Evolutionary conservation across 2,329 filamentous ascomycete genomes (phyloP), one percentile per base, ranked within the genome.

Genomic region (Ramularia endophylla): DNA sequence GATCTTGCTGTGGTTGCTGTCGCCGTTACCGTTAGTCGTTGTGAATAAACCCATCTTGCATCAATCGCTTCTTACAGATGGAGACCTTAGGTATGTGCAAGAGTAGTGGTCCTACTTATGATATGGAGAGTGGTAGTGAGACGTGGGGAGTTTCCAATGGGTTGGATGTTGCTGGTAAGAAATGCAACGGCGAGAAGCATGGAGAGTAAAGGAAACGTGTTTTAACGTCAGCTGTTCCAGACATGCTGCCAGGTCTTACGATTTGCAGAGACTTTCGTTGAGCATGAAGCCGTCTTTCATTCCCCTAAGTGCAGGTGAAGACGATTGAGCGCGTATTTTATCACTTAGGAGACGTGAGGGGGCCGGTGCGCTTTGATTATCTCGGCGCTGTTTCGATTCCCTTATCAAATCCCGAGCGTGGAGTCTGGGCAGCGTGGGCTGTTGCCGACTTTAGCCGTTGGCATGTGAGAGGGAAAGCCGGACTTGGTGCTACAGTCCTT

Each of bases 281-380:
- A 34, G 38, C n/a, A n/a, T 39, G 38, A 39, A 38, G 30, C 31
- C 5, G 19, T 18, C n/a, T n/a, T n/a, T n/a, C n/a, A n/a, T 30
- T 29, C 32, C 38, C 38, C 40, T 47, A 47, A 47, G 45, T 47
- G 41, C 45, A 47, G 45, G 37, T 44, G 34, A 17, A 44, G 22
- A 38, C 41, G 45, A 25, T 36, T 18, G 31, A 8, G 12, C 22
- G 22, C 11, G 22, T 25, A 25, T 6, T 25, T 25, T 25, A 25
- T 25, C 22, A 25, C 22, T 25, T 25, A 25, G 22, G 22, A 25
- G 22, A 25, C n/a, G n/a, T n/a, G n/a, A n/a, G n/a, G n/a, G n/a
- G n/a, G n/a, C n/a, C n/a, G n/a, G n/a, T n/a, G n/a, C n/a, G n/a
- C n/a, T n/a, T n/a, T n/a, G n/a, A n/a, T n/a, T n/a, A n/a, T n/a